A percentile compares a stretch with the other conserved stretches of the same genome.
Evolutionary conservation across 306 rosid genomes (phyloP).

Genomic region (Lablab purpureus): DNA sequence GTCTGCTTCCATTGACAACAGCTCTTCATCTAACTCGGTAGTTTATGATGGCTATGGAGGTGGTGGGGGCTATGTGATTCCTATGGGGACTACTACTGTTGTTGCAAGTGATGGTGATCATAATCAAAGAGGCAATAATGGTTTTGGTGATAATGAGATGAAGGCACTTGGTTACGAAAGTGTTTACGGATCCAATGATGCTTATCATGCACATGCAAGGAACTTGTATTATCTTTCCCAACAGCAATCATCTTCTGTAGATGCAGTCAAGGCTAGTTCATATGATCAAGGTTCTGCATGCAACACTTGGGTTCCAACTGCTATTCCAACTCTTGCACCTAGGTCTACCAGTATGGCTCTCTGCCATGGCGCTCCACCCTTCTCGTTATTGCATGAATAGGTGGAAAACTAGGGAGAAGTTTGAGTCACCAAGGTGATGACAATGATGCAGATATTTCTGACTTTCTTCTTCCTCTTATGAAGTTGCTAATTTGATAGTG

Average conservation of each 20-base stretch:
- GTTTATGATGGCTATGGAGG: conserved; percentile 46
- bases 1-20: conserved; percentile 68
- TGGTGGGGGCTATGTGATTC: conserved; percentile 57
- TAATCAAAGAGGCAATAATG: conserved; percentile 46
- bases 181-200: conserved; percentile 55
- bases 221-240: conserved; percentile 65
- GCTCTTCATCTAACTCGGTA: conserved; percentile 57
- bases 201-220: conserved; percentile 52
- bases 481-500: conserved; percentile 24
- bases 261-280: conserved; percentile 42
- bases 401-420: conserved; percentile 6
- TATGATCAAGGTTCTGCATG: conserved; percentile 53
- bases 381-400: conserved; percentile 77
- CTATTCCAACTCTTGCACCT: conserved; percentile 69
- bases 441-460: conserved; percentile 34
- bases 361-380: conserved; percentile 65
- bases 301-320: conserved; percentile 76
- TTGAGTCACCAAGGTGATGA: conserved; percentile 21
- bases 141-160: conserved; percentile 50
- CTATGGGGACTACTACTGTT: conserved; percentile 45
- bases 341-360: conserved; percentile 54
- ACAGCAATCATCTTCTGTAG: conserved; percentile 45
- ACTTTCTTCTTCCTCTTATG: conserved; percentile 9
- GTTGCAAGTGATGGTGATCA: conserved; percentile 41
- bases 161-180: conserved; percentile 51